phyloP scores from a whole-genome alignment of 352 stramenopile species.

The Pythium sp. region DNA sequence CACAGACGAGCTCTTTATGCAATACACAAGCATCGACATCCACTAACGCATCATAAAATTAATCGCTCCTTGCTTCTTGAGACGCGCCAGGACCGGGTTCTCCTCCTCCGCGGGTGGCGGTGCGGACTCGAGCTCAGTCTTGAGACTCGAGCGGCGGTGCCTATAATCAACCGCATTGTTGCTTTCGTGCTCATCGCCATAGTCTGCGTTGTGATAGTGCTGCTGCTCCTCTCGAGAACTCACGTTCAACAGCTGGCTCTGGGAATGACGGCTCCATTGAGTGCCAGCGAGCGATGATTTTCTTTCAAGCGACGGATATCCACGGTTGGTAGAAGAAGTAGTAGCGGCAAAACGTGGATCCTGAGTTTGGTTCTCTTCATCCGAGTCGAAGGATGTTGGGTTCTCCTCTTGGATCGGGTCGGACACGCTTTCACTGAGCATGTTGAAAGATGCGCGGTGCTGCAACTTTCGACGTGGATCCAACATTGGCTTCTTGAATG shows the following conservation, averaged over 20 bases:
- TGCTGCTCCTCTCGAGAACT: conserved; percentile 26
- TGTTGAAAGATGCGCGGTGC: conserved; percentile 56
- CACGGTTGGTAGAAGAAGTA: not conserved
- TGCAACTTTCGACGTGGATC: conserved; percentile 67
- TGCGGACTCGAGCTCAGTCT: conserved; percentile 41
- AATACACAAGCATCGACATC: conserved; percentile 6
- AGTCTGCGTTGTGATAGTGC: not conserved
- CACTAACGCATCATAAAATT: conserved; percentile 80
- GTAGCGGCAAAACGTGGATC: not conserved
- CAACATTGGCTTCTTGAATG: conserved; percentile 29
- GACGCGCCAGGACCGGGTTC: conserved; percentile 70
- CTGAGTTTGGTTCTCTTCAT: conserved; percentile 31
- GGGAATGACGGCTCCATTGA: conserved; percentile 18
- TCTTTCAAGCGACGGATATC: conserved; percentile 15
- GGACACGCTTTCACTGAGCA: conserved; percentile 52
- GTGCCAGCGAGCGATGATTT: conserved; percentile 24
- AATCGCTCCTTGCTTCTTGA: conserved; percentile 79
- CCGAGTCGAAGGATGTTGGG: conserved; percentile 45
- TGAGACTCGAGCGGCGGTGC: conserved; percentile 41
- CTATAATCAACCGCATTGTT: conserved; percentile 31
- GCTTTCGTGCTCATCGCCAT: conserved; percentile 29
- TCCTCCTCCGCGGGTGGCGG: conserved; percentile 35
- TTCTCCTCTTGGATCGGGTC: conserved; percentile 67
- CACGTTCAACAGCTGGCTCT: conserved; percentile 25
- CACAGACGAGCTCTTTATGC: not conserved